Base-by-base conservation (phyloP, 164 flowering plant species). In the Amborella trichopoda region DNA sequence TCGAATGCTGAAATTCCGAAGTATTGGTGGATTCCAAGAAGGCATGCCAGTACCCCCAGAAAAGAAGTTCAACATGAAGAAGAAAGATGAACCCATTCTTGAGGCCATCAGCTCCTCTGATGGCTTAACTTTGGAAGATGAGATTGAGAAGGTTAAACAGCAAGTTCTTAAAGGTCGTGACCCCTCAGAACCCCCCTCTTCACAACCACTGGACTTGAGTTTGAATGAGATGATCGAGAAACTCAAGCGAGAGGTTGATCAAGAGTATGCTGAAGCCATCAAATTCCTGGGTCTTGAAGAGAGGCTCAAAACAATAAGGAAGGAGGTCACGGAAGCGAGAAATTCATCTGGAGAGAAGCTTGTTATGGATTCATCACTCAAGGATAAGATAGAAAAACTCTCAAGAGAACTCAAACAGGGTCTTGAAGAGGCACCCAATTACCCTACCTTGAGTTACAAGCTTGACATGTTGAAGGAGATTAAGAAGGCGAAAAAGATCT, bases 21-120 rank as follows among this genome's bases (percentile, higher is more conserved):
- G 69, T 21, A 44, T 87, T 39, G 94, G 95, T 54, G 78, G 80
- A 17, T 78, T 73, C 48, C 68, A 73, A 62, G 90, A 86, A 59
- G 94, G 83, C 33, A 34, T 70, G 9, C 87, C 81, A 17, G 22
- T 66, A 18, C 84, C 76, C 26, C 79, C 88, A 4, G 49, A 46
- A 38, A 76, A 44, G 66, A 80, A 73, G 58, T 55, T 48, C 44
- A 75, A 78, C 64, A 80, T 80, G 93, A 81, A 80, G 49, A 67
- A 59, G 75, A 80, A 65, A 64, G 81, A 73, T 18, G 69, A 54
- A 32, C 75, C 77, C 1, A 23, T 66, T 36, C 39, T 44, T 49
- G 60, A 33, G 27, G 48, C 24, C 41, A 55, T 14, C 26, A 50
- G 58, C 19, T 34, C 43, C 40, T 52, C 61, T 47, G 59, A 44